A percentile compares a stretch with the other conserved stretches of the same genome.
Evolutionary conservation across 495 filamentous ascomycete genomes (phyloP).

Genomic region (Penicillium bovifimosum): DNA sequence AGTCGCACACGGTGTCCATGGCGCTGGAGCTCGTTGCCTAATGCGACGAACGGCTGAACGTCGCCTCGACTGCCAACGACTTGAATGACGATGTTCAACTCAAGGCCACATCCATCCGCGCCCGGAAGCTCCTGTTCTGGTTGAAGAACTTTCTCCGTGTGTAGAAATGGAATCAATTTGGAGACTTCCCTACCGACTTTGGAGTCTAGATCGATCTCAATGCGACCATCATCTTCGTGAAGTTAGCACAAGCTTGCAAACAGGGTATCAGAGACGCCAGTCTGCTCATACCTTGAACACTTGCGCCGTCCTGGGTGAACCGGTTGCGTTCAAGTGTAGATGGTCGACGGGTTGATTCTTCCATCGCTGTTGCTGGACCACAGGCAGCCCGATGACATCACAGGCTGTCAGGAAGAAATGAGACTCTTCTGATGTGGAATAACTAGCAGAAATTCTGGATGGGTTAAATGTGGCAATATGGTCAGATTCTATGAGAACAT

Average conservation of each 20-base stretch:
- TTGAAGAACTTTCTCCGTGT: background rate
- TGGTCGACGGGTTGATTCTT: background rate
- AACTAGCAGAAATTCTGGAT: background rate
- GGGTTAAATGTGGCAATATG: no score
- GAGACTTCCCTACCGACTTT: conserved; percentile 3
- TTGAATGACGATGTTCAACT: conserved; percentile 46
- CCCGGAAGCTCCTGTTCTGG: background rate
- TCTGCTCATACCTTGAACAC: background rate
- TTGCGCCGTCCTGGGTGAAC: background rate
- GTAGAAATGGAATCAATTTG: conserved; percentile 4
- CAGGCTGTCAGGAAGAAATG: background rate
- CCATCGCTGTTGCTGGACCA: background rate
- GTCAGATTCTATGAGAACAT: background rate
- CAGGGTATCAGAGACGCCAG: background rate
- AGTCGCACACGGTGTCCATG: conserved; percentile 50
- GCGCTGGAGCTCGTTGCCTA: conserved; percentile 40
- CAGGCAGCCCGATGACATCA: background rate
- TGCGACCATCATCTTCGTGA: conserved; percentile 6
- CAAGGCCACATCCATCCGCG: background rate
- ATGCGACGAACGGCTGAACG: conserved; percentile 47
- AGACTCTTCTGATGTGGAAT: background rate
- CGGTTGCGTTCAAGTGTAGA: conserved; percentile 1
- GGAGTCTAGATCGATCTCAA: conserved; percentile 11
- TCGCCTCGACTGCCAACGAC: conserved; percentile 48
- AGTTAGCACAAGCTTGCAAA: background rate